Evolutionary conservation across 805 yeast genomes (phyloP).

Genomic region (Sungouiozyma intestinalis): DNA sequence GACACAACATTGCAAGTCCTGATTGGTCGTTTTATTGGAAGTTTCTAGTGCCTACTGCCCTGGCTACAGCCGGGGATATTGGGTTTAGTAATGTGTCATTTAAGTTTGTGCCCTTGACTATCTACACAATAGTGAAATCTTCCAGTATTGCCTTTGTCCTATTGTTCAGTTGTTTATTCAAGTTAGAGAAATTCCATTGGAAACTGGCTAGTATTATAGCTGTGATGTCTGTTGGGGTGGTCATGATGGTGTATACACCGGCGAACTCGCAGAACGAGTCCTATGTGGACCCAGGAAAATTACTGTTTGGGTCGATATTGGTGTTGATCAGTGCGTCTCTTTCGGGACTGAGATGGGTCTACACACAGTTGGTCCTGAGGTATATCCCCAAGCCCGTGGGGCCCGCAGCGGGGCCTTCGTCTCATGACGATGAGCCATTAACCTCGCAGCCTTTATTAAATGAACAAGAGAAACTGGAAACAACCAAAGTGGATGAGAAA

Average conservation of each 20-base stretch:
- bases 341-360: conserved; percentile 91
- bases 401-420: no score
- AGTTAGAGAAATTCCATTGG: conserved; percentile 63
- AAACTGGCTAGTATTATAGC: conserved; percentile 58
- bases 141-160: conserved; percentile 82
- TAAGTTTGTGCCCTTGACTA: conserved; percentile 64
- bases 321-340: conserved; percentile 72
- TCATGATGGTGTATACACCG: conserved; percentile 68
- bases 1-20: not conserved
- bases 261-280: conserved; percentile 10
- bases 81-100: conserved; percentile 85
- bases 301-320: conserved; percentile 51
- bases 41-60: conserved; percentile 70
- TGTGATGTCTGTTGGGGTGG: conserved; percentile 75
- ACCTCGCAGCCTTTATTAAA: no score
- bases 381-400: conserved; percentile 43
- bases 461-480: conserved; percentile 1
- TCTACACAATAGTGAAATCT: conserved; percentile 90
- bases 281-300: conserved; percentile 5
- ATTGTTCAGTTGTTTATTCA: conserved; percentile 74
- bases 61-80: conserved; percentile 87
- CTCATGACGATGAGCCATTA: not conserved
- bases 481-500: conserved; percentile 9
- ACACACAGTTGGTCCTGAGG: conserved; percentile 73
- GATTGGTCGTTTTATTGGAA: conserved; percentile 34